Conservation (phyloP, 805 yeast species). For the Monosporozyma siamensis region DNA sequence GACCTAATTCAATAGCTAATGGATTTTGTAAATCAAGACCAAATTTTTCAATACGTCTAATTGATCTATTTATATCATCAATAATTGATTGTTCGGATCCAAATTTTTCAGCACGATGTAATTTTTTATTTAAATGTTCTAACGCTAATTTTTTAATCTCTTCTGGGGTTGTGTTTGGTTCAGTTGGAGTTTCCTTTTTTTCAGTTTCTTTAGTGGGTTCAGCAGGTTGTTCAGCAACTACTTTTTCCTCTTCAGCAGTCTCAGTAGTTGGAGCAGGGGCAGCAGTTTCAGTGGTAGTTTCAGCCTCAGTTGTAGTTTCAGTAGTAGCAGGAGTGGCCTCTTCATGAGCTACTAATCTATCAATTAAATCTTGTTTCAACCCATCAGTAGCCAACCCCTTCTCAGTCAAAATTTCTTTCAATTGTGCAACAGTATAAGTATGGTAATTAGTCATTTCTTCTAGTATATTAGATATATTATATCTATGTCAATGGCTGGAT, state of each 20-base stretch:
- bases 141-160: constrained; percentile 62
- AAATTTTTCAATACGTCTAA: constrained; percentile 55
- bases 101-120: constrained; percentile 68
- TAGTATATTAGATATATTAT: neutral
- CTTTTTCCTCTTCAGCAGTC: neutral
- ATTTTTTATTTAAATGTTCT: constrained; percentile 55
- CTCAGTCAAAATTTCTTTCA: constrained; percentile 64
- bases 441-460: constrained; percentile 42
- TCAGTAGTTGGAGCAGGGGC: constrained; percentile 3
- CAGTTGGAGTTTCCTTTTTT: constrained; percentile 1
- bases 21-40: constrained; percentile 66
- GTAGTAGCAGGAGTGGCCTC: neutral
- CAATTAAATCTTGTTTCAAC: constrained; percentile 67
- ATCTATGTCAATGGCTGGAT: neutral
- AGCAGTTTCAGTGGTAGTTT: constrained; percentile 3
- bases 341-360: constrained; percentile 35
- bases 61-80: constrained; percentile 48
- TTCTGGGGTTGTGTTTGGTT: constrained; percentile 45
- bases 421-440: constrained; percentile 72
- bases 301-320: neutral
- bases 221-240: neutral
- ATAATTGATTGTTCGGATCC: constrained; percentile 56
- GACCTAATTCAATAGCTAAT: constrained; percentile 58
- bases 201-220: constrained; percentile 4
- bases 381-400: constrained; percentile 66